These are phyloP conservation scores for Tolypocladium inflatum DNA, from an alignment of 2,329 filamentous ascomycete species.

Conservation along the genomic window DNA sequence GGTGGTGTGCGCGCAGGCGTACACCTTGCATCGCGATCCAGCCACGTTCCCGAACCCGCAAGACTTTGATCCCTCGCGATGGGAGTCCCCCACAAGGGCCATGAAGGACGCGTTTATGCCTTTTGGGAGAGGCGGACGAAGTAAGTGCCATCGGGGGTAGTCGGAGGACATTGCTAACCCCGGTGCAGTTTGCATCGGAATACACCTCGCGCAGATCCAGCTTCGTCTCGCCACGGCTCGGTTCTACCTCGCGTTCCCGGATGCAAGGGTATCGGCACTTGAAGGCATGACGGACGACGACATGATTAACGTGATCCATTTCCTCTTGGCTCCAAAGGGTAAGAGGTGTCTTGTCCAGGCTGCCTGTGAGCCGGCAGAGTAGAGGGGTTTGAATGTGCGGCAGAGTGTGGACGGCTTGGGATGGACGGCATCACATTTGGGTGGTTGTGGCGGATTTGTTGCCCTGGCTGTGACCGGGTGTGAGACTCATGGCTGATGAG, in stretches of 20 bases:
- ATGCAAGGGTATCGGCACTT: conserved; percentile 15
- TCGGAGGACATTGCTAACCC: neutral
- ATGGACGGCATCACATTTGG: neutral
- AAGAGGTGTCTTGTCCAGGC: conserved; percentile 15
- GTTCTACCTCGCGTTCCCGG: conserved; percentile 38
- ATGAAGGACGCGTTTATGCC: conserved; percentile 39
- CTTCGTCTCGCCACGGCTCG: conserved; percentile 37
- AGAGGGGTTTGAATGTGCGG: no score
- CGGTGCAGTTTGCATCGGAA: conserved; percentile 37
- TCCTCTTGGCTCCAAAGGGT: conserved; percentile 18
- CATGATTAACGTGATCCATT: conserved; percentile 20
- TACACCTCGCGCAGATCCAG: conserved; percentile 48
- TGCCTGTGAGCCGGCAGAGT: neutral
- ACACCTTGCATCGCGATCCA: conserved; percentile 32
- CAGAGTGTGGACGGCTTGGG: neutral
- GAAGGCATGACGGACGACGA: conserved; percentile 23
- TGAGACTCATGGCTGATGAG: no score
- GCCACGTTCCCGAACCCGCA: conserved; percentile 18
- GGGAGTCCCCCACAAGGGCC: conserved; percentile 20
- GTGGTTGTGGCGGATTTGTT: neutral
- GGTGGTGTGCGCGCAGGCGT: conserved; percentile 30
- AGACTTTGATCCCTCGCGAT: conserved; percentile 23
- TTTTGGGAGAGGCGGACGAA: conserved; percentile 40
- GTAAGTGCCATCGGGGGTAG: conserved; percentile 9
- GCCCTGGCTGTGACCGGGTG: neutral